These are phyloP conservation scores for Chalaropsis ovoidea DNA, from an alignment of 2,329 filamentous ascomycete genomes.

Conservation along the genomic window DNA sequence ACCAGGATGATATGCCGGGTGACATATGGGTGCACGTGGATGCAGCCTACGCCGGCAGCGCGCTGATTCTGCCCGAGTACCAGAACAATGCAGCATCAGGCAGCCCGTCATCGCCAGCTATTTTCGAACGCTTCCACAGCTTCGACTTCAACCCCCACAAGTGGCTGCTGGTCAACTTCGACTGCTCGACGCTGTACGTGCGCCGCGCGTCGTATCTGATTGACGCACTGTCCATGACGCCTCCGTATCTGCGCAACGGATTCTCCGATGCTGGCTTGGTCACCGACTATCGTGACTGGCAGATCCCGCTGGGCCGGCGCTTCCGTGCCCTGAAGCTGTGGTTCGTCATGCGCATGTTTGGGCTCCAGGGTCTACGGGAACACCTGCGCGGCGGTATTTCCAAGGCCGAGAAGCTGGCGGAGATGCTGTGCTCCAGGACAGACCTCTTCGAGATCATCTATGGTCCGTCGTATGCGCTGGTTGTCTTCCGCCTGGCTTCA, in stretches of 20 bases:
- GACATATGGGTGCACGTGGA: slow-evolving; percentile 88
- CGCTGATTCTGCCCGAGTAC: slow-evolving; percentile 72
- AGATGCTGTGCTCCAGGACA: slow-evolving; percentile 44
- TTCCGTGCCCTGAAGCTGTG: slow-evolving; percentile 89
- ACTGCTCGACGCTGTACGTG: slow-evolving; percentile 71
- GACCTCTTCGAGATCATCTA: slow-evolving; percentile 72
- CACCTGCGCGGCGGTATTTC: slow-evolving; percentile 61
- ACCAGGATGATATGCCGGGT: slow-evolving; percentile 31
- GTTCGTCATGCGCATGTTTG: slow-evolving; percentile 83
- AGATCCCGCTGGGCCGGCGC: slow-evolving; percentile 80
- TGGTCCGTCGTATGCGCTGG: slow-evolving; percentile 65
- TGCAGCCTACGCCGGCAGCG: slow-evolving; percentile 81
- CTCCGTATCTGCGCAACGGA: slow-evolving; percentile 69
- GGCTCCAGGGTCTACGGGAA: slow-evolving; percentile 60
- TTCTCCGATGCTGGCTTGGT: slow-evolving; percentile 74
- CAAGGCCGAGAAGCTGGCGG: slow-evolving; percentile 60
- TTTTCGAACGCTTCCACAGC: slow-evolving; percentile 63
- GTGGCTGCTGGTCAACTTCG: slow-evolving; percentile 91
- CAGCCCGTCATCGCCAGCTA: slow-evolving; percentile 33
- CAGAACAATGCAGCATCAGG: slow-evolving; percentile 52
- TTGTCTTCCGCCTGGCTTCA: slow-evolving; percentile 56
- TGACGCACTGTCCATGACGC: slow-evolving; percentile 65
- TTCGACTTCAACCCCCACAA: slow-evolving; percentile 98
- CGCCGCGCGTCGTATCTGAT: slow-evolving; percentile 66
- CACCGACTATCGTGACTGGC: slow-evolving; percentile 94